Conservation (phyloP, 176 grass and related monocot species). For the Rhipidocladum racemiflorum region DNA sequence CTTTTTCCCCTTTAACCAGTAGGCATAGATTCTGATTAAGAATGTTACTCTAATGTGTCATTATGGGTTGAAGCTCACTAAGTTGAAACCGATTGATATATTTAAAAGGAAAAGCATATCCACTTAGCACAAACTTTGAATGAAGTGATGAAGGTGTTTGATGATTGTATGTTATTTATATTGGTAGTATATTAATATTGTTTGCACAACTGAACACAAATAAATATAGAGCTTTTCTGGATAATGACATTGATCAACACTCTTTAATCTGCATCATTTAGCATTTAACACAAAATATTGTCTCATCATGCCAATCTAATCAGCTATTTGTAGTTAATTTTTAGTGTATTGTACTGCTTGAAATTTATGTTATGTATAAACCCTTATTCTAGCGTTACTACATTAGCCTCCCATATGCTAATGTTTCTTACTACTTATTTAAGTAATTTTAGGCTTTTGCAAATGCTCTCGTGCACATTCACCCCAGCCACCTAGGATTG, state of each 20-base stretch:
- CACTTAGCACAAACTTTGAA: neutral
- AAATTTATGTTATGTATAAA: neutral
- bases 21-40: neutral
- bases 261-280: neutral
- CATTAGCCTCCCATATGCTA: conserved; percentile 13
- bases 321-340: neutral
- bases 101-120: neutral
- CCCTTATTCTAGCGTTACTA: conserved; percentile 9
- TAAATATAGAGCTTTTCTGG: neutral
- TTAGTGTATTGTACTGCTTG: neutral
- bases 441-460: conserved; percentile 59
- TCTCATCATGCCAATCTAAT: neutral
- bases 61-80: neutral
- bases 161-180: neutral
- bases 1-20: conserved; percentile 10
- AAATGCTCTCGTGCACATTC: conserved; percentile 59
- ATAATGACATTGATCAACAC: neutral
- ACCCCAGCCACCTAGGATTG: neutral
- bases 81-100: neutral
- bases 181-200: neutral
- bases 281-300: neutral
- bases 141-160: neutral
- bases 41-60: neutral
- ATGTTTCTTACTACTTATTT: conserved; percentile 16
- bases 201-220: neutral